A percentile compares a stretch with the other conserved stretches of the same genome.
phyloP scores from a whole-genome alignment of 768 basidiomycete genomes.

The Boletellus ananiceps region DNA sequence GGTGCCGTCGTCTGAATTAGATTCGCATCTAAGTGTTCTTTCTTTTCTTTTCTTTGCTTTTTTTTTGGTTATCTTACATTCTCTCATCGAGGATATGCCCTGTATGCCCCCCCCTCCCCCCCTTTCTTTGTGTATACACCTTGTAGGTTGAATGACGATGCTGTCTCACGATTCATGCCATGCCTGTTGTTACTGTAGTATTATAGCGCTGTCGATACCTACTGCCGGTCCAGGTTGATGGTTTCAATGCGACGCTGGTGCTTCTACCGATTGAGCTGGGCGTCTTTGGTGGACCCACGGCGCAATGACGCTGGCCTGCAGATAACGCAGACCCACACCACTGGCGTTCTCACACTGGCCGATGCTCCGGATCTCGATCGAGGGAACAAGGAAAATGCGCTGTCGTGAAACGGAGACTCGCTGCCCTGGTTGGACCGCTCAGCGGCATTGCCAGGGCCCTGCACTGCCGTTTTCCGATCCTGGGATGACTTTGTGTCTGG shows the following conservation, averaged over 20 bases:
- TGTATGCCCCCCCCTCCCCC: slow-evolving; percentile 13
- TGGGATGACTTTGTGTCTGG: slow-evolving; percentile 8
- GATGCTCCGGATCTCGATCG: slow-evolving; percentile 30
- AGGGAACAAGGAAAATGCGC: slow-evolving; percentile 19
- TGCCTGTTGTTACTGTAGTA: slow-evolving; percentile 29
- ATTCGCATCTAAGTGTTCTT: slow-evolving; percentile 16
- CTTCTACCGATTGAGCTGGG: slow-evolving; percentile 3
- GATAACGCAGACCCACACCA: slow-evolving; percentile 13
- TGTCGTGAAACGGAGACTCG: slow-evolving; percentile 27
- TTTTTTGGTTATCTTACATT: slow-evolving; percentile 13
- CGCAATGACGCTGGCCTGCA: slow-evolving; percentile 3
- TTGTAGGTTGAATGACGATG: slow-evolving; percentile 26
- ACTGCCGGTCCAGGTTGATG: slow-evolving; percentile 17
- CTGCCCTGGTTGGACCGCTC: slow-evolving; percentile 23
- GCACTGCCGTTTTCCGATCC: slow-evolving; percentile 14
- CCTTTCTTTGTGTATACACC: slow-evolving; percentile 20
- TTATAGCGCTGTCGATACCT: slow-evolving; percentile 29
- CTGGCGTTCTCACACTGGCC: slow-evolving; percentile 12
- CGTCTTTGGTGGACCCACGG: no score
- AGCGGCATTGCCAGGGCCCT: slow-evolving; percentile 29
- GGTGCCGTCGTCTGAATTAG: slow-evolving; percentile 10
- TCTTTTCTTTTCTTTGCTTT: background rate
- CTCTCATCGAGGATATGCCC: slow-evolving; percentile 6
- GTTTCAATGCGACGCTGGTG: slow-evolving; percentile 20
- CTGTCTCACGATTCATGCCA: slow-evolving; percentile 15